Evolutionary conservation across 371 early-diverging fungal genomes (phyloP), one percentile per base, ranked within the genome.

Genomic region (Mucor irregularis): DNA sequence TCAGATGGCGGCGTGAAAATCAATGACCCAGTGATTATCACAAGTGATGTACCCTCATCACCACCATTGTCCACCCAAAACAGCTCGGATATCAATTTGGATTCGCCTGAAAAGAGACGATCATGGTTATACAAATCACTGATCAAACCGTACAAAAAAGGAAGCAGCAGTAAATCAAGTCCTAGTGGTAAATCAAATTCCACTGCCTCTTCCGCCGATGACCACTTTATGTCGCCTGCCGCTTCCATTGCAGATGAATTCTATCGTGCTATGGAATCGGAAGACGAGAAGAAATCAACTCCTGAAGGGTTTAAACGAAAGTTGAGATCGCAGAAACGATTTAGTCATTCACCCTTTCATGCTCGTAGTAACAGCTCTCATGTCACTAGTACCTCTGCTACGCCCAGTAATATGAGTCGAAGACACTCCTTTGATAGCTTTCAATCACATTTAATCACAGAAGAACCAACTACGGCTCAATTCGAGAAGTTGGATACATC

Each of bases 341-440:
- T n/a, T n/a, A n/a, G n/a, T n/a, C n/a, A n/a, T n/a, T n/a, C n/a
- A n/a, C n/a, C n/a, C n/a, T n/a, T n/a, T 21, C 39, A 39, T 39
- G n/a, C 21, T 5, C 16, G 21, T 19, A 39, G 39, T 21, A 39
- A 21, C 10, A 39, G 39, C 21, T 19, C 39, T 0, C 16, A 39
- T 39, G n/a, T n/a, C 13, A 35, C 35, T 1, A 14, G 25, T 24
- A 25, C 21, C 9, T 14, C 42, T 8, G 21, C 42, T 13, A 22
- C 42, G 8, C 2, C 13, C 14, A 22, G 10, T 42, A 24, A 38
- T 40, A 19, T 3, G 17, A 50, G 16, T 28, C 50, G 53, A 30
- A 47, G 66, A 38, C 56, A 61, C 40, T 66, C 66, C 2, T 42
- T 58, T 45, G 66, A 57, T 49, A 54, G 58, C 11, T 30, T 56